Evolutionary conservation across 352 stramenopile genomes (phyloP), one percentile per base, ranked within the genome.

Genomic region (Globisporangium emineosum): DNA sequence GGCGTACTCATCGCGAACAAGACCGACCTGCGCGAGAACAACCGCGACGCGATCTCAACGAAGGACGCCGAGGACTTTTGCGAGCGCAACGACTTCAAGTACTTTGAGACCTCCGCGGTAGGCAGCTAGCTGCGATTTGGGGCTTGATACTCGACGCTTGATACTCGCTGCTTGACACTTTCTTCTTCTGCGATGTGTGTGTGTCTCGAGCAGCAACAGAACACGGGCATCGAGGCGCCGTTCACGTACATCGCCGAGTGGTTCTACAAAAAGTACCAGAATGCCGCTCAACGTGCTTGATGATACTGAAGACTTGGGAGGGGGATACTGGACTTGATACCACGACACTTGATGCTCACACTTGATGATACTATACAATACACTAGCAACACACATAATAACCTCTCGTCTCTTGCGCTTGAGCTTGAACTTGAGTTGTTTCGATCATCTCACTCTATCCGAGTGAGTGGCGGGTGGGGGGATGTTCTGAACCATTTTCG

Each of bases 221-320:
- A 92, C 62, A 72, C 75, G 7, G 79, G 73, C 17, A 83, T 94
- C 25, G 84, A 94, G 5, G 79, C 79, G 33, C 81, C 86, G 8
- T 94, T 94, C 69, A 62, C 71, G 27, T 78, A 92, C 74, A 90
- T 94, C 60, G 83, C 86, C 30, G 81, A 90, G 60, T 89, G 81
- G 75, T 94, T 93, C 56, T 79, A 91, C 73, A 91, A 90, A 56
- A 93, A 92, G 64, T 94, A 94, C 62, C 83, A 91, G 55, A 73
- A 69, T 59, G 79, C 80, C 33, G 83, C 81, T 0, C 72, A 88
- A 56, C 78, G 78, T 3, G 79, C 75, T 13, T 90, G 45, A 67
- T 37, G 37, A 45, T 45, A 45, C 37, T 45, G 13, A 45, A 45
- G 15, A 43, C 13, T 43, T 43, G 37, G n/a, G 37, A 45, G 13